Percentiles rank a stretch among this genome's conserved stretches.
Conservation (phyloP, 2,329 filamentous ascomycete species). For the Alternaria triticimaculans region DNA sequence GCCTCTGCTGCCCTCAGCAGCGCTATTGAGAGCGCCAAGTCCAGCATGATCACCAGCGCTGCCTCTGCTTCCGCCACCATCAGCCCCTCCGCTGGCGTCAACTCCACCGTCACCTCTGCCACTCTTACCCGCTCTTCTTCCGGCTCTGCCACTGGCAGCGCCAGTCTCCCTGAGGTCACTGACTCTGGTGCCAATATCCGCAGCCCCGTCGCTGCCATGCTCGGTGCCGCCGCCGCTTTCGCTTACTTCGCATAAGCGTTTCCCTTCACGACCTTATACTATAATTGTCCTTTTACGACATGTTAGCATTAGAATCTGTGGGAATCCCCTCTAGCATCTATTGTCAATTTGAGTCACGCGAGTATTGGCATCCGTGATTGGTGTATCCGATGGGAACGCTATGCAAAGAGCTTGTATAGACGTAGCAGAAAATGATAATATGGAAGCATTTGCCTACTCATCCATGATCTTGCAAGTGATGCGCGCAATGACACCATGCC, state of each 20-base stretch:
- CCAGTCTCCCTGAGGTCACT: constrained; percentile 18
- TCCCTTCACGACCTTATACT: neutral
- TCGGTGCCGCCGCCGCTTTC: constrained; percentile 51
- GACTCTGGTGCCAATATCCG: constrained; percentile 37
- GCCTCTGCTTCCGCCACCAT: constrained; percentile 34
- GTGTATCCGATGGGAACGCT: constrained; percentile 12
- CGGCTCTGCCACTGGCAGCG: constrained; percentile 20
- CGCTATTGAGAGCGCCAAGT: constrained; percentile 18
- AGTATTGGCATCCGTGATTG: constrained; percentile 6
- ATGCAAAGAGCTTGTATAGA: constrained; percentile 35
- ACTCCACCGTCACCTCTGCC: constrained; percentile 36
- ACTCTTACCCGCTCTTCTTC: constrained; percentile 30
- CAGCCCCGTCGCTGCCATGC: constrained; percentile 49
- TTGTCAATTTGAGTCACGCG: constrained; percentile 21
- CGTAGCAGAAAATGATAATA: constrained; percentile 23
- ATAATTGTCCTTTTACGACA: constrained; percentile 19
- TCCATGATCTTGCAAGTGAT: neutral
- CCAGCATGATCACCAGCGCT: constrained; percentile 30
- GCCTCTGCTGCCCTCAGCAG: constrained; percentile 16
- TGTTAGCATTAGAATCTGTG: constrained; percentile 27
- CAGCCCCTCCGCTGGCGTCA: constrained; percentile 24
- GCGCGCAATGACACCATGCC: neutral
- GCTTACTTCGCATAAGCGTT: constrained; percentile 48
- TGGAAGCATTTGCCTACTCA: neutral
- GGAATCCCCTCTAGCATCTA: constrained; percentile 12